These are phyloP conservation scores for Phytopythium delawarense DNA, from an alignment of 352 stramenopile genomes.

Conservation along the genomic window DNA sequence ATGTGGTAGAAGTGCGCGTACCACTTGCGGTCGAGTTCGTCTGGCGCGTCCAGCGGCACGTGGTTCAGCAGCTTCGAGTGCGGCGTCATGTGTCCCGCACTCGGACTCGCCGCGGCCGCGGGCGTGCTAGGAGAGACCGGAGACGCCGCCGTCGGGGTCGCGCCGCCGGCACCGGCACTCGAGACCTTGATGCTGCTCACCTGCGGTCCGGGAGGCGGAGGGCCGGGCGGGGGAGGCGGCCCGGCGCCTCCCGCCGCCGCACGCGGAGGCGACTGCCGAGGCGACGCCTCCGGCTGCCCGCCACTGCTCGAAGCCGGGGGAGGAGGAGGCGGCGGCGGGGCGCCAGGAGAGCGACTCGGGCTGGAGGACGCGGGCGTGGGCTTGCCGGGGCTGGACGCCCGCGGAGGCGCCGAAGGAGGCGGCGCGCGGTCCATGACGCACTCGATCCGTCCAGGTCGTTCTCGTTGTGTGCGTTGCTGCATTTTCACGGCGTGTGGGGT, in stretches of 20 bases:
- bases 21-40: constrained; percentile 85
- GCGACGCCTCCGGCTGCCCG: neutral
- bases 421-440: neutral
- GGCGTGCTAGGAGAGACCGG: constrained; percentile 18
- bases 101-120: constrained; percentile 16
- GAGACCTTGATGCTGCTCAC: neutral
- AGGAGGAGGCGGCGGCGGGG: neutral
- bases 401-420: neutral
- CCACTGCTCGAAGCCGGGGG: neutral
- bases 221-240: neutral
- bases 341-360: neutral
- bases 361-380: neutral
- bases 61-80: constrained; percentile 75
- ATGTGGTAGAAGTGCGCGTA: constrained; percentile 84
- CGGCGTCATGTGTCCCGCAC: constrained; percentile 26
- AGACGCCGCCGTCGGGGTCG: neutral
- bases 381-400: neutral
- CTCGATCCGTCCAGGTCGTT: neutral
- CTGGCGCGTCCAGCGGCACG: constrained; percentile 59
- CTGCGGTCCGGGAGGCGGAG: neutral
- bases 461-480: neutral
- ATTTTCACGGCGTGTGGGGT: too few relatives aligned
- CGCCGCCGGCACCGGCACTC: neutral
- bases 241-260: neutral
- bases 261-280: neutral